Evolutionary conservation across 2,329 filamentous ascomycete species (phyloP), one percentile per base, ranked within the genome.

Genomic region (Colletotrichum noveboracense): DNA sequence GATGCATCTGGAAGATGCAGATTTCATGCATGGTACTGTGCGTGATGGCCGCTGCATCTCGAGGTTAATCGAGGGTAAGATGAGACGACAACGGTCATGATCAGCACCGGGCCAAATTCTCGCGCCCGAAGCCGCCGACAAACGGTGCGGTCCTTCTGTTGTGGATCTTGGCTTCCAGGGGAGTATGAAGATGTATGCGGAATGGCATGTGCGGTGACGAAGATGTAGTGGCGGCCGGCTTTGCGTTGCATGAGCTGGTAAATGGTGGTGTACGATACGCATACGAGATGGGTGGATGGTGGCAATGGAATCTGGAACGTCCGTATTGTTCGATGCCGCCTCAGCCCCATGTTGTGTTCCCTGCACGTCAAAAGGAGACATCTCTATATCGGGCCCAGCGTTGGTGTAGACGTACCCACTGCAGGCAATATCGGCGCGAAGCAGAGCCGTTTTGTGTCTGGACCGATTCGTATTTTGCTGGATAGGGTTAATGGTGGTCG

Each of bases 41-140:
- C 61, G 71, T 68, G 58, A 73, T 73, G 64, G 34, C 18, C 28
- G 62, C 70, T 65, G 58, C 70, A 73, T 56, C 58, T 73, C 43
- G 48, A 65, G 58, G 64, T 75, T 36, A 72, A 60, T 48, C 38
- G 38, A 48, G 9, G 38, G 38, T 48, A 48, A 48, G 65, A 62
- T 61, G 43, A 60, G 43, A 75, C 70, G 70, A 36, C 58, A 36
- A 52, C 28, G 18, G 43, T 14, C 43, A 36, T 14, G 56, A 66
- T 75, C 68, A 75, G 70, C 74, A 75, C 70, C 68, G 67, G 74
- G 38, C 30, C 64, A 28, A 68, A 28, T 32, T n/a, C n/a, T 24
- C 55, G 61, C 62, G 43, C 43, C 32, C 24, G 60, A n/a, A 32
- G n/a, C 21, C 26, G 38, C 66, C 38, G 26, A 62, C 21, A 26